These are phyloP conservation scores for Blastocystis sp. DNA, from an alignment of 352 stramenopile species.

Conservation along the genomic window DNA sequence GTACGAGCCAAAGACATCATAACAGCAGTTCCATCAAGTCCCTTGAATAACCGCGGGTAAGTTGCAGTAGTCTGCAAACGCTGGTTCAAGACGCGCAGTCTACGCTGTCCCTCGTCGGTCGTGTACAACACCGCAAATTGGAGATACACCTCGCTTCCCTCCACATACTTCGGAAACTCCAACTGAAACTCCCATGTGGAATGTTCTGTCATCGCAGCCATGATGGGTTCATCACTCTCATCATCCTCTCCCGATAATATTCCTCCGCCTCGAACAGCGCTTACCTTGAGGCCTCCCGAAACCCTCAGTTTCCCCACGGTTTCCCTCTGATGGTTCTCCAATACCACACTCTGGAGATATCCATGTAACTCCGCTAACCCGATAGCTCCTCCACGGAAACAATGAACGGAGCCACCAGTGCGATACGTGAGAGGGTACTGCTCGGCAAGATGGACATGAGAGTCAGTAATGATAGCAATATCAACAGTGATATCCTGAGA, in stretches of 20 bases:
- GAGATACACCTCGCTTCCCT: not conserved
- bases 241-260: not conserved
- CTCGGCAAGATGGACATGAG: constrained; percentile 54
- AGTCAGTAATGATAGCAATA: not conserved
- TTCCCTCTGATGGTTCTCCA: constrained; percentile 8
- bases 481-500: not conserved
- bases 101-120: not conserved
- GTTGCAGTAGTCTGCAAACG: not conserved
- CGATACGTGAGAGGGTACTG: not conserved
- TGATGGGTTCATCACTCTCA: not conserved
- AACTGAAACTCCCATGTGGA: not conserved
- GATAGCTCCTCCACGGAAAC: not conserved
- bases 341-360: constrained; percentile 21
- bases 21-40: not conserved
- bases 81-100: constrained; percentile 42
- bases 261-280: not conserved
- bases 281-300: not conserved
- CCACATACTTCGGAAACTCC: constrained; percentile 46
- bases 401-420: not conserved
- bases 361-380: not conserved
- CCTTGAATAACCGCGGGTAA: constrained; percentile 41
- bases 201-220: not conserved
- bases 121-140: constrained; percentile 17
- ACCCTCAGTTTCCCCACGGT: constrained; percentile 8
- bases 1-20: constrained; percentile 24